A percentile compares a stretch with the other conserved stretches of the same genome.
phyloP scores from a whole-genome alignment of 2,329 filamentous ascomycete species.

The Bipolaris bicolor region DNA sequence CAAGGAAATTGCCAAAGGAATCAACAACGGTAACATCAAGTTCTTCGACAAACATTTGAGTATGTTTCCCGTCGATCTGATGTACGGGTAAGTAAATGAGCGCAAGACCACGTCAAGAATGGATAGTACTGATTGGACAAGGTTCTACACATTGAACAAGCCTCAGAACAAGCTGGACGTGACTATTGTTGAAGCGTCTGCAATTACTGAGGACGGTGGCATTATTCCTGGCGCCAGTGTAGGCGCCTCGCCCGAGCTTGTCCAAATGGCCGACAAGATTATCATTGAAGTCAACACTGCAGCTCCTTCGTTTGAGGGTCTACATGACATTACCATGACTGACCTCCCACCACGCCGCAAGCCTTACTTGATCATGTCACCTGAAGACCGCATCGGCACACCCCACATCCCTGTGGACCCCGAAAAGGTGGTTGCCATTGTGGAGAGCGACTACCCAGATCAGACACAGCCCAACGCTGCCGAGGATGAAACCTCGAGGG shows the following conservation, averaged over 20 bases:
- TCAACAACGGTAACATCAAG: conserved; percentile 85
- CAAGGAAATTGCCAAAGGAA: conserved; percentile 87
- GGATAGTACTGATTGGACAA: conserved; percentile 39
- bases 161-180: conserved; percentile 78
- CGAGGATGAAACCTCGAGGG: conserved; percentile 73
- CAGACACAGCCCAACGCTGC: conserved; percentile 75
- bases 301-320: conserved; percentile 78
- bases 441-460: conserved; percentile 85
- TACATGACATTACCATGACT: conserved; percentile 92
- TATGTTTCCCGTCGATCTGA: conserved; percentile 88
- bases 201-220: conserved; percentile 86
- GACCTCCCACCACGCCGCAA: conserved; percentile 80
- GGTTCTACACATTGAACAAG: conserved; percentile 83
- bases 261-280: conserved; percentile 92
- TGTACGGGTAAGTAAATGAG: conserved; percentile 64
- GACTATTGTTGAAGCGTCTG: conserved; percentile 82
- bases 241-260: conserved; percentile 81
- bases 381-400: conserved; percentile 85
- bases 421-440: conserved; percentile 80
- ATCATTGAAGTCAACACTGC: conserved; percentile 93
- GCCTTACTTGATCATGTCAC: conserved; percentile 83
- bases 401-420: conserved; percentile 83
- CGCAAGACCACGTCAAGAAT: not conserved
- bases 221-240: conserved; percentile 88
- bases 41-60: conserved; percentile 94